phyloP scores from a whole-genome alignment of 257 asterid genomes.

The Plantago elongata region DNA sequence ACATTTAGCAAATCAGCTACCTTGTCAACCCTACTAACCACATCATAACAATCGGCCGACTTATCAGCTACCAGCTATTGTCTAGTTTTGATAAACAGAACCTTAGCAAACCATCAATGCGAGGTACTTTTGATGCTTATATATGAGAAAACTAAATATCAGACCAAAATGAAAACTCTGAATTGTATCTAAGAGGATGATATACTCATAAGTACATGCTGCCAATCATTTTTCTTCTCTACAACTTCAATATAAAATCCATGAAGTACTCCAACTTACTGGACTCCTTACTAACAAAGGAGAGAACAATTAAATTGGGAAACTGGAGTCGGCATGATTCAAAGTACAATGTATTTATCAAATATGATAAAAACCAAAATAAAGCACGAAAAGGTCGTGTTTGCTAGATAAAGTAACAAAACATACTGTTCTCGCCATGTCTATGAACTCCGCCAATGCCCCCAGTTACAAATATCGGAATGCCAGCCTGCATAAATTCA shows the following conservation, averaged over 20 bases:
- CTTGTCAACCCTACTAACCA: too few species aligned
- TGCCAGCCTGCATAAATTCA: slow-evolving; percentile 58
- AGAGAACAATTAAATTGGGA: neutral
- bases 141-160: neutral
- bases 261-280: neutral
- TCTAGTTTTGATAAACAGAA: too few species aligned
- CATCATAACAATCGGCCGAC: too few species aligned
- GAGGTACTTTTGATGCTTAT: neutral
- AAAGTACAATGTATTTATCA: slow-evolving; percentile 15
- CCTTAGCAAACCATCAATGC: slow-evolving; percentile 2
- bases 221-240: neutral
- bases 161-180: too few species aligned
- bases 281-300: slow-evolving; percentile 6
- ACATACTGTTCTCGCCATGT: slow-evolving; percentile 82
- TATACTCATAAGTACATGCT: too few species aligned
- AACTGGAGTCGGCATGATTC: slow-evolving; percentile 2
- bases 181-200: too few species aligned
- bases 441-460: slow-evolving; percentile 98
- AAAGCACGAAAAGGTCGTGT: slow-evolving; percentile 2
- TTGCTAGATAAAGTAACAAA: slow-evolving; percentile 1
- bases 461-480: slow-evolving; percentile 89
- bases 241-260: slow-evolving; percentile 6
- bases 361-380: neutral
- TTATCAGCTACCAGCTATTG: too few species aligned
- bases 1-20: too few species aligned